Evolutionary conservation across 2,329 filamentous ascomycete species (phyloP).

Genomic region (Aspergillus sojae): DNA sequence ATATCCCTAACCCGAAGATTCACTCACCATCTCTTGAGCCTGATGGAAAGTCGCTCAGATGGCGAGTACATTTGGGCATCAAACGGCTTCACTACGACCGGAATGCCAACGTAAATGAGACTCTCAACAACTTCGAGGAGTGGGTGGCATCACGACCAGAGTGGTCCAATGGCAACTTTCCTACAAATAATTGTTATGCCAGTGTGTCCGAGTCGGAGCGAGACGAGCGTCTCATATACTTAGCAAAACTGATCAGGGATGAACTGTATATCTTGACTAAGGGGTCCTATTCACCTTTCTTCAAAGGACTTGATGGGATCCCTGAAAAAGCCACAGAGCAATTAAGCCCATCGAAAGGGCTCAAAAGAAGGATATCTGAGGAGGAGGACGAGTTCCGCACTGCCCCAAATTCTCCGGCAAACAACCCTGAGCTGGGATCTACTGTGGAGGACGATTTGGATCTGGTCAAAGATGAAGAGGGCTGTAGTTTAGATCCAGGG

Average conservation of each 20-base stretch:
- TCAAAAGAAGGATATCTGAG: conserved; percentile 22
- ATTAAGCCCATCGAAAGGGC: not conserved
- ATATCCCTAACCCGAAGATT: conserved; percentile 31
- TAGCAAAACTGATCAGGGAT: conserved; percentile 34
- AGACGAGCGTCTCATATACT: conserved; percentile 28
- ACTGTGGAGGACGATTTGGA: not conserved
- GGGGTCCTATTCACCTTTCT: conserved; percentile 19
- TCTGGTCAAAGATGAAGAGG: not conserved
- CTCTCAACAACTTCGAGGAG: conserved; percentile 37
- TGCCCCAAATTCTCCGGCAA: conserved; percentile 33
- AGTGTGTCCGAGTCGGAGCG: conserved; percentile 25
- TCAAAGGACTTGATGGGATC: not conserved
- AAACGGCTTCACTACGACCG: conserved; percentile 33
- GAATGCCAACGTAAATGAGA: conserved; percentile 21
- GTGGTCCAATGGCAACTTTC: conserved; percentile 9
- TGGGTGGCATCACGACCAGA: conserved; percentile 25
- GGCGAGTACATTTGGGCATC: conserved; percentile 32
- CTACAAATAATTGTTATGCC: conserved; percentile 13
- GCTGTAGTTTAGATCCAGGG: not conserved
- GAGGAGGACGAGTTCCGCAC: conserved; percentile 34
- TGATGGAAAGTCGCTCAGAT: conserved; percentile 20
- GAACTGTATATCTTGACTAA: conserved; percentile 34
- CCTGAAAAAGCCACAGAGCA: conserved; percentile 1
- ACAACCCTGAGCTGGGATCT: conserved; percentile 8
- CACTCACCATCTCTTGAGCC: conserved; percentile 21